These are phyloP conservation scores for Heritiera fomes DNA, from an alignment of 345 rosid species.

Conservation along the genomic window DNA sequence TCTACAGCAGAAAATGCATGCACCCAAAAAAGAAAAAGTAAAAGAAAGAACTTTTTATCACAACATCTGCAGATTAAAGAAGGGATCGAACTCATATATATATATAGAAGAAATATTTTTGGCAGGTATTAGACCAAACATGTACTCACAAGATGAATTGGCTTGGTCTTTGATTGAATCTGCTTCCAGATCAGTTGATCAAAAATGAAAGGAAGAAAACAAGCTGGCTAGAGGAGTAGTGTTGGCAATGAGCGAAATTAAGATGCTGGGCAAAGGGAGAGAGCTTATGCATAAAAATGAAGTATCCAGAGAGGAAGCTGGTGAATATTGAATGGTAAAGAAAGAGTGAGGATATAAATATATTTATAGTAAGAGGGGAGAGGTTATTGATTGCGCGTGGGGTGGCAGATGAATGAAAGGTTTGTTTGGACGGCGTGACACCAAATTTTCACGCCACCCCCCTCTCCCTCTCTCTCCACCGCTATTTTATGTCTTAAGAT, in stretches of 20 bases:
- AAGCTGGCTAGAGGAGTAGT: not conserved
- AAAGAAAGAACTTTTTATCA: not conserved
- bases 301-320: too few relatives aligned
- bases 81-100: not conserved
- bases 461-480: conserved; percentile 43
- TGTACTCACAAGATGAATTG: conserved; percentile 13
- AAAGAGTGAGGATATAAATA: conserved; percentile 22
- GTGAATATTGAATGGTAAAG: not conserved
- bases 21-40: not conserved
- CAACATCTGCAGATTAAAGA: not conserved
- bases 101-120: not conserved
- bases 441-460: conserved; percentile 65
- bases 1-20: not conserved
- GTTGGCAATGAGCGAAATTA: conserved; percentile 2
- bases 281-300: too few relatives aligned
- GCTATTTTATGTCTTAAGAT: conserved; percentile 59
- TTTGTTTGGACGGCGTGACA: conserved; percentile 95
- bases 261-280: not conserved
- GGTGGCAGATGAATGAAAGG: conserved; percentile 57
- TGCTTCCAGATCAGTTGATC: not conserved
- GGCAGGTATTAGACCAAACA: not conserved
- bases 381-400: conserved; percentile 91
- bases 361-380: conserved; percentile 25
- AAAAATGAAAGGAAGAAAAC: not conserved
- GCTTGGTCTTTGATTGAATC: not conserved